Evolutionary conservation across 345 rosid genomes (phyloP).

Genomic region (Brassica incana): DNA sequence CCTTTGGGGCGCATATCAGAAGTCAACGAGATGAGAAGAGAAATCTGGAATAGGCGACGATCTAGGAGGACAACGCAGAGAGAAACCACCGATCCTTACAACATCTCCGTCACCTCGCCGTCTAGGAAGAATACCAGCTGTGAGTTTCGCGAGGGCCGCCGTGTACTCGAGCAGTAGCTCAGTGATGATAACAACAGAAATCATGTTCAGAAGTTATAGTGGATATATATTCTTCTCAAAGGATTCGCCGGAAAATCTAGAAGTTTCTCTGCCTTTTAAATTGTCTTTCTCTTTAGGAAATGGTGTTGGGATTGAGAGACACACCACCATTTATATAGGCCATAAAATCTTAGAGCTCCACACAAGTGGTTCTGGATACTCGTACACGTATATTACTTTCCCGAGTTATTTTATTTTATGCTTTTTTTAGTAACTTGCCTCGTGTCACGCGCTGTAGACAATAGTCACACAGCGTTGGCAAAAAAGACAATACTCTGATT

Average conservation of each 20-base stretch:
- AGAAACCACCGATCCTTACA: constrained; percentile 19
- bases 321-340: neutral
- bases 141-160: constrained; percentile 47
- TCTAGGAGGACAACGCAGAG: constrained; percentile 14
- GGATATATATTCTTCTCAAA: neutral
- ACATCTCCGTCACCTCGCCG: constrained; percentile 19
- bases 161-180: constrained; percentile 58
- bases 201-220: constrained; percentile 37
- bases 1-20: neutral
- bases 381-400: neutral
- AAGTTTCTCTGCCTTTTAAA: neutral
- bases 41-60: constrained; percentile 30
- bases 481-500: neutral
- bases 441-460: neutral
- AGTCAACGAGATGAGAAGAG: constrained; percentile 36
- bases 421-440: neutral
- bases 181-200: constrained; percentile 46
- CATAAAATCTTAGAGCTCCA: neutral
- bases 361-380: neutral
- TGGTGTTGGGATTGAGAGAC: neutral
- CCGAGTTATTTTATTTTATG: neutral
- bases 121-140: constrained; percentile 41
- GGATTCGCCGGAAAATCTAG: neutral
- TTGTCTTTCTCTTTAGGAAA: neutral
- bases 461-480: neutral